These are phyloP conservation scores for Diplosphaera chodatii DNA, from an alignment of 139 green algal species.

Conservation along the genomic window DNA sequence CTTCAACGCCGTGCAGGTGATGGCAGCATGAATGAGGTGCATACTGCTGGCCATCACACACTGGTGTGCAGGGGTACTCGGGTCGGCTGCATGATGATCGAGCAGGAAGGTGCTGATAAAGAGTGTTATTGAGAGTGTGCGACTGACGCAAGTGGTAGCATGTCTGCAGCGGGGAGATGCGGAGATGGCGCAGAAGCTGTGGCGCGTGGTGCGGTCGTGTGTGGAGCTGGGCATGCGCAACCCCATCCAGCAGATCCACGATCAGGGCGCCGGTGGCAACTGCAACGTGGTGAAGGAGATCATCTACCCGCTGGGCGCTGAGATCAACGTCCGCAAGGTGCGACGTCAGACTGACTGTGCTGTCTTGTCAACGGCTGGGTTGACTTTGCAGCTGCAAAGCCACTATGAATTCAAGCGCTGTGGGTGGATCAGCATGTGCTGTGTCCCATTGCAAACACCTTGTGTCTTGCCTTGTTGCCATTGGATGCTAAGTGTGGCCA, in stretches of 20 bases:
- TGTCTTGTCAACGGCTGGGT: too few relatives aligned
- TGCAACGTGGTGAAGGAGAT: constrained; percentile 99
- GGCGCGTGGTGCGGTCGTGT: constrained; percentile 92
- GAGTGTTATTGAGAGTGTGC: too few relatives aligned
- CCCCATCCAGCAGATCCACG: constrained; percentile 88
- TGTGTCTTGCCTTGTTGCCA: too few relatives aligned
- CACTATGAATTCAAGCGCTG: too few relatives aligned
- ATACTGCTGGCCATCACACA: too few relatives aligned
- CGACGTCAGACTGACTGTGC: too few relatives aligned
- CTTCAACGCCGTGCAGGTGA: constrained; percentile 94
- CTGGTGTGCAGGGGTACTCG: too few relatives aligned
- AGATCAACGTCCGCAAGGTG: constrained; percentile 90
- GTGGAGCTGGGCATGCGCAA: constrained; percentile 92
- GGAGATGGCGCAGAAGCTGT: constrained; percentile 97
- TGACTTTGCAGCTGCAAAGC: too few relatives aligned
- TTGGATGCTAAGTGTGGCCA: too few relatives aligned
- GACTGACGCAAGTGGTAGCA: not conserved
- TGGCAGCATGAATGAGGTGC: not conserved
- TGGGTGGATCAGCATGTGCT: too few relatives aligned
- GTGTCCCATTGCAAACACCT: not conserved
- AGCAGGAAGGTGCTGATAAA: too few relatives aligned
- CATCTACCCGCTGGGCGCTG: constrained; percentile 92
- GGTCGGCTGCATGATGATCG: too few relatives aligned
- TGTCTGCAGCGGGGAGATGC: constrained; percentile 86
- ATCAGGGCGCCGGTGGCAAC: constrained; percentile 95